Evolutionary conservation across 2,329 filamentous ascomycete genomes (phyloP).

Genomic region (Nannizzia gypsea): DNA sequence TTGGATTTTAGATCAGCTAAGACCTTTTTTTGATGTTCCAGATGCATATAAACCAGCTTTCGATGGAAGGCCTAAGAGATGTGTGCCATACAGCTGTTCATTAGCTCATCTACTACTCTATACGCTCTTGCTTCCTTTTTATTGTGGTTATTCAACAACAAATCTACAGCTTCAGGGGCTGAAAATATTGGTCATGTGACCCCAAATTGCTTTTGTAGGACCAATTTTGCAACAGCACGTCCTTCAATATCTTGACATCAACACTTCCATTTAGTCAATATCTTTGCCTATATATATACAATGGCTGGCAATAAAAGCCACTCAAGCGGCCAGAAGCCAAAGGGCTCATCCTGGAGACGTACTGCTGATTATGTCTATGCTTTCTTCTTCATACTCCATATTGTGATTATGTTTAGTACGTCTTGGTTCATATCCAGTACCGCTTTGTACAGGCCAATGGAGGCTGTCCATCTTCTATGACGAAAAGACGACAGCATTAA

Average conservation of each 20-base stretch:
- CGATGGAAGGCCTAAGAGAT: background rate
- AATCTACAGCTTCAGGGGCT: background rate
- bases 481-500: background rate
- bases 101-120: background rate
- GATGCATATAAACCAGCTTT: background rate
- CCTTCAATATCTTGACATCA: background rate
- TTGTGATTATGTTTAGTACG: constrained; percentile 51
- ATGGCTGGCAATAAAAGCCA: background rate
- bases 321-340: background rate
- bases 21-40: background rate
- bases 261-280: too few relatives aligned
- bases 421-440: constrained; percentile 10
- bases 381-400: constrained; percentile 49
- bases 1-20: background rate
- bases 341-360: constrained; percentile 20
- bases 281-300: background rate
- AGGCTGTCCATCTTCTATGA: background rate
- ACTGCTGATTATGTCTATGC: constrained; percentile 36
- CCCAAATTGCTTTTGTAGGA: background rate
- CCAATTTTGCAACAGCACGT: background rate
- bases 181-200: background rate
- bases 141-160: background rate
- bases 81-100: background rate
- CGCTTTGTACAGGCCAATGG: too few relatives aligned
- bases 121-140: background rate